A percentile compares a stretch with the other conserved stretches of the same genome.
These are phyloP conservation scores for Elsinoe arachidis DNA, from an alignment of 2,329 filamentous ascomycete species.

Conservation along the genomic window DNA sequence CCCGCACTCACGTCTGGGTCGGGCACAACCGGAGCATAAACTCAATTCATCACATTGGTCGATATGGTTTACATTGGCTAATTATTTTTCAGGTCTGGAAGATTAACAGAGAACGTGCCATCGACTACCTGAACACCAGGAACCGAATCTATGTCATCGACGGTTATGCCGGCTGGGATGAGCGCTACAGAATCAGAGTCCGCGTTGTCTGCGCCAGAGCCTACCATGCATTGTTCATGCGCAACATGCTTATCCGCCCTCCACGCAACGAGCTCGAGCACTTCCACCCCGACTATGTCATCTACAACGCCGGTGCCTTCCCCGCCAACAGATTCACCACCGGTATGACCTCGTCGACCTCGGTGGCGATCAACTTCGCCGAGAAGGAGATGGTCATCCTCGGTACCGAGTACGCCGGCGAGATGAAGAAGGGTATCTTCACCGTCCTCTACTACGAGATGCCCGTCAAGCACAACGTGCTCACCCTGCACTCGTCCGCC, in stretches of 20 bases:
- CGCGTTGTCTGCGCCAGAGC: conserved; percentile 97
- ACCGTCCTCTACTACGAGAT: conserved; percentile 99
- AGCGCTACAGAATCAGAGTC: conserved; percentile 95
- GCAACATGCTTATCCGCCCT: conserved; percentile 99
- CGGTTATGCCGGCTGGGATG: conserved; percentile 95
- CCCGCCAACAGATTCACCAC: conserved; percentile 96
- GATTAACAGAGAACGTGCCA: conserved; percentile 96
- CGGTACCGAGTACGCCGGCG: conserved; percentile 94
- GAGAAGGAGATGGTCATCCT: conserved; percentile 99
- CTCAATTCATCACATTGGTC: conserved; percentile 10
- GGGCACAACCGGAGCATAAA: conserved; percentile 23
- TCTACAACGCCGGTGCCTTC: conserved; percentile 99
- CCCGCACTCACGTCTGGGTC: conserved; percentile 14
- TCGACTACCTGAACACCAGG: conserved; percentile 98
- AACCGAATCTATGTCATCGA: conserved; percentile 98
- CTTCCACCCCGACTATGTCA: conserved; percentile 99
- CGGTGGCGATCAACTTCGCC: conserved; percentile 96
- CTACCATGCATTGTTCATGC: conserved; percentile 99
- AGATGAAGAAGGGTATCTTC: conserved; percentile 97
- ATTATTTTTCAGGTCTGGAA: conserved; percentile 73
- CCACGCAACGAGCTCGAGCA: conserved; percentile 82
- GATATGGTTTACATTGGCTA: background rate
- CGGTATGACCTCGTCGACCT: conserved; percentile 97
- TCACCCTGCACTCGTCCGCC: conserved; percentile 96
- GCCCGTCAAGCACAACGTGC: conserved; percentile 98